A percentile compares a stretch with the other conserved stretches of the same genome.
phyloP scores from a whole-genome alignment of 768 basidiomycete genomes.

The Amanita subjunquillea region DNA sequence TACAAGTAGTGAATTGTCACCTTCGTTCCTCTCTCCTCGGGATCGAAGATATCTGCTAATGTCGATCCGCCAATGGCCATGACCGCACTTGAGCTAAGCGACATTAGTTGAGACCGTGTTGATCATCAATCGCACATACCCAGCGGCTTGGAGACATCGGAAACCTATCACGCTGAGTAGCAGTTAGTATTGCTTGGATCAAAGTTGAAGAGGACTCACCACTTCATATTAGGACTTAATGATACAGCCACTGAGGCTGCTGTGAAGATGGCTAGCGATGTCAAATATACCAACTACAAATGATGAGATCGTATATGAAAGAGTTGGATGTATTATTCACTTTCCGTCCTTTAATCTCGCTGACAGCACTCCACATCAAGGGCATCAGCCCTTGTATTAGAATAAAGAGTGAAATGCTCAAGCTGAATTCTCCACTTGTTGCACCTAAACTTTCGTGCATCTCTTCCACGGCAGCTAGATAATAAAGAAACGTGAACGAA shows the following conservation, averaged over 20 bases:
- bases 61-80: slow-evolving; percentile 69
- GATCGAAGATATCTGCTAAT: slow-evolving; percentile 70
- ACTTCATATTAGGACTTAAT: slow-evolving; percentile 37
- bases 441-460: slow-evolving; percentile 54
- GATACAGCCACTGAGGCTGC: slow-evolving; percentile 49
- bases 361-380: slow-evolving; percentile 55
- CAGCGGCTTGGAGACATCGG: slow-evolving; percentile 57
- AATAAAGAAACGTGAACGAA: neutral
- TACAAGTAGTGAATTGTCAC: slow-evolving; percentile 11
- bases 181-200: neutral
- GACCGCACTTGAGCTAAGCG: slow-evolving; percentile 49
- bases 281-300: slow-evolving; percentile 37
- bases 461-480: slow-evolving; percentile 47
- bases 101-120: neutral
- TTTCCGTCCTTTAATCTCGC: slow-evolving; percentile 71
- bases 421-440: slow-evolving; percentile 49
- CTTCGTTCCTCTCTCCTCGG: slow-evolving; percentile 61
- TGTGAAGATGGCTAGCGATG: slow-evolving; percentile 40
- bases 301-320: neutral
- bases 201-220: slow-evolving; percentile 20
- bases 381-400: slow-evolving; percentile 61
- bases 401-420: slow-evolving; percentile 65
- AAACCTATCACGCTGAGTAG: slow-evolving; percentile 48
- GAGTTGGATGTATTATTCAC: slow-evolving; percentile 19
- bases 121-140: neutral